phyloP scores from a whole-genome alignment of 1,284 basidiomycete species.

The Sphagnurus paluster region DNA sequence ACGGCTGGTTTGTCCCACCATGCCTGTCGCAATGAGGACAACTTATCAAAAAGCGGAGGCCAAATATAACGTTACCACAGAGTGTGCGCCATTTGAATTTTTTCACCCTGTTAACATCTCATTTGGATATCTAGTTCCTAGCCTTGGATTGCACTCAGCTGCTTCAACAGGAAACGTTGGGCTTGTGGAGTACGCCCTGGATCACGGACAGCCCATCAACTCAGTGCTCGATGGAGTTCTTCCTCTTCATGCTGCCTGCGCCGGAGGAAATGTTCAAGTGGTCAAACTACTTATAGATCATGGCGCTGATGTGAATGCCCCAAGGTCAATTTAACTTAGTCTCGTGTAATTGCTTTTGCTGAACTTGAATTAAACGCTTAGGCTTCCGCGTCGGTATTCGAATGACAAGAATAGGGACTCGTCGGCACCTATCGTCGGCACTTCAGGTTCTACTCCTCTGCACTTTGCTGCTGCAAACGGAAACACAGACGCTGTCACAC shows the following conservation, averaged over 20 bases:
- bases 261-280: slow-evolving; percentile 83
- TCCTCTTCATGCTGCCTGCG: slow-evolving; percentile 88
- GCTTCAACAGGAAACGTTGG: slow-evolving; percentile 87
- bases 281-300: slow-evolving; percentile 85
- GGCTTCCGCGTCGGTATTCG: slow-evolving; percentile 80
- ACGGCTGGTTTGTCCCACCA: slow-evolving; percentile 23
- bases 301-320: slow-evolving; percentile 93
- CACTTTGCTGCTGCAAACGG: slow-evolving; percentile 95
- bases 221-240: slow-evolving; percentile 90
- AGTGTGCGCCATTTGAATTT: slow-evolving; percentile 54
- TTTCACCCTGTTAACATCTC: slow-evolving; percentile 12
- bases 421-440: slow-evolving; percentile 71
- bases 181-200: slow-evolving; percentile 83
- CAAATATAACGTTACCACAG: slow-evolving; percentile 78
- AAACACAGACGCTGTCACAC: slow-evolving; percentile 71
- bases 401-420: slow-evolving; percentile 66
- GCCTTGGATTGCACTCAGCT: slow-evolving; percentile 87
- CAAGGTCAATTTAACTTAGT: slow-evolving; percentile 50
- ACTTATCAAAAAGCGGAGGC: slow-evolving; percentile 54
- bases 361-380: slow-evolving; percentile 28
- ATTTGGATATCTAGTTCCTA: slow-evolving; percentile 57
- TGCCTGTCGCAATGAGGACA: slow-evolving; percentile 41
- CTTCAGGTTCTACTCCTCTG: slow-evolving; percentile 86
- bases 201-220: slow-evolving; percentile 93
- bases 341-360: slow-evolving; percentile 3